A percentile compares a stretch with the other conserved stretches of the same genome.
These are phyloP conservation scores for Microdochium bolleyi DNA, from an alignment of 2,329 filamentous ascomycete genomes.

Conservation along the genomic window DNA sequence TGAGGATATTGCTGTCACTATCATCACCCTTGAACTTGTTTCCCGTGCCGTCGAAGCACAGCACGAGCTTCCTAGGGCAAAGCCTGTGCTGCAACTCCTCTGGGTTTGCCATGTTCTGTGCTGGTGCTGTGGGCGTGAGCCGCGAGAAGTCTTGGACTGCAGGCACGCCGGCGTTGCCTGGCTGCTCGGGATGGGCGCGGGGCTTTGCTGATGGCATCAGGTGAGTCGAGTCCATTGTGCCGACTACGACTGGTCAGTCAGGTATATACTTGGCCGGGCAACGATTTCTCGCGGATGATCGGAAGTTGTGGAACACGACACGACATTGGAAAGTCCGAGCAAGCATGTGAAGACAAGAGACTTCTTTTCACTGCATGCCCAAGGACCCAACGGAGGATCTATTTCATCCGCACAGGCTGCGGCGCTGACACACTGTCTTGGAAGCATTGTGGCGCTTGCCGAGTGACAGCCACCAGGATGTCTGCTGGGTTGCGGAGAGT, in stretches of 20 bases:
- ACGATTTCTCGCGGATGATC: not conserved
- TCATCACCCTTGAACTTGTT: conserved; percentile 58
- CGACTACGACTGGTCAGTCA: not conserved
- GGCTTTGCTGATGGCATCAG: not conserved
- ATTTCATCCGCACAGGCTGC: not conserved
- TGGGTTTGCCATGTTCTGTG: conserved; percentile 9
- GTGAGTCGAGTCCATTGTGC: not conserved
- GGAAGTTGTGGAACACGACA: not conserved
- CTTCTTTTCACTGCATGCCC: no score
- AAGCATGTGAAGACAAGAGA: not conserved
- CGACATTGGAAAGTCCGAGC: not conserved
- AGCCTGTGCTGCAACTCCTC: conserved; percentile 7
- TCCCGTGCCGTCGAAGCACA: conserved; percentile 57
- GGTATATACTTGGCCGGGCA: not conserved
- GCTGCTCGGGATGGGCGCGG: not conserved
- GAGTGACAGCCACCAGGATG: not conserved
- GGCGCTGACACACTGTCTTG: not conserved
- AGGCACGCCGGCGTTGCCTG: not conserved
- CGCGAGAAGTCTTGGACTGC: not conserved
- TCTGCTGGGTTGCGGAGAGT: no score
- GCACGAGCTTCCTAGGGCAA: conserved; percentile 38
- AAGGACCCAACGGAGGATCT: no score
- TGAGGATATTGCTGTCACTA: conserved; percentile 58
- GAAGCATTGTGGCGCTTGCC: not conserved
- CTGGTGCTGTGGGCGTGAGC: conserved; percentile 2